These are phyloP conservation scores for Epichloe hybrida DNA, from an alignment of 2,329 filamentous ascomycete species.

Conservation along the genomic window DNA sequence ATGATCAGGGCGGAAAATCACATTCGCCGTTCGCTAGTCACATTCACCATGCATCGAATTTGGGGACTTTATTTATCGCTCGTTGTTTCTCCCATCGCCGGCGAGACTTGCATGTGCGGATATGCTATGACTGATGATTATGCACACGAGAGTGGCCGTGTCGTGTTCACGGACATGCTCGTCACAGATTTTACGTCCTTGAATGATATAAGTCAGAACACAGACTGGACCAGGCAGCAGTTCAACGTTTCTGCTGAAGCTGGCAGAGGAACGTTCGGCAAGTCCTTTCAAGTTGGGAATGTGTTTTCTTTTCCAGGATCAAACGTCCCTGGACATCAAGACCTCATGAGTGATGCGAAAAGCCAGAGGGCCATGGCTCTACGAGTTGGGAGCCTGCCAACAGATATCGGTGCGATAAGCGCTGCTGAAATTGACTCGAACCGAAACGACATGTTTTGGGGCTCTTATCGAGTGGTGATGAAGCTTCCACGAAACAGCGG, in stretches of 20 bases:
- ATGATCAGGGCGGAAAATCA: not conserved
- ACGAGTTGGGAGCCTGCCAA: slow-evolving; percentile 32
- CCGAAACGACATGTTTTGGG: slow-evolving; percentile 51
- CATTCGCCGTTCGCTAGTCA: not conserved
- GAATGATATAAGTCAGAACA: slow-evolving; percentile 31
- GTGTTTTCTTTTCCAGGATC: slow-evolving; percentile 38
- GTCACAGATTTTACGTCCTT: slow-evolving; percentile 59
- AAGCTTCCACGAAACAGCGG: slow-evolving; percentile 46
- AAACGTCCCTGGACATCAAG: slow-evolving; percentile 13
- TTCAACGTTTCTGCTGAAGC: slow-evolving; percentile 50
- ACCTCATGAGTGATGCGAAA: slow-evolving; percentile 17
- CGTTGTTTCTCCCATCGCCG: slow-evolving; percentile 8
- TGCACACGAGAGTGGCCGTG: slow-evolving; percentile 22
- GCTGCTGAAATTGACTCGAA: slow-evolving; percentile 51
- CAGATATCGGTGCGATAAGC: slow-evolving; percentile 37
- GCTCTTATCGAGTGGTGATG: slow-evolving; percentile 55
- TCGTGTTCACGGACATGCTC: slow-evolving; percentile 53
- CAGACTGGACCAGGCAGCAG: slow-evolving; percentile 52
- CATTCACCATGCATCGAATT: not conserved
- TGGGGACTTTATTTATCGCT: slow-evolving; percentile 3
- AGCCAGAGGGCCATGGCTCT: slow-evolving; percentile 36
- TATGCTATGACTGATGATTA: slow-evolving; percentile 39
- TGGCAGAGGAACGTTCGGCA: slow-evolving; percentile 51
- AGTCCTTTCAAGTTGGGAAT: slow-evolving; percentile 45
- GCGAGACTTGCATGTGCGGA: slow-evolving; percentile 53